Evolutionary conservation across 2,329 filamentous ascomycete species (phyloP), one percentile per base, ranked within the genome.

Genomic region (Phialophora macrospora): DNA sequence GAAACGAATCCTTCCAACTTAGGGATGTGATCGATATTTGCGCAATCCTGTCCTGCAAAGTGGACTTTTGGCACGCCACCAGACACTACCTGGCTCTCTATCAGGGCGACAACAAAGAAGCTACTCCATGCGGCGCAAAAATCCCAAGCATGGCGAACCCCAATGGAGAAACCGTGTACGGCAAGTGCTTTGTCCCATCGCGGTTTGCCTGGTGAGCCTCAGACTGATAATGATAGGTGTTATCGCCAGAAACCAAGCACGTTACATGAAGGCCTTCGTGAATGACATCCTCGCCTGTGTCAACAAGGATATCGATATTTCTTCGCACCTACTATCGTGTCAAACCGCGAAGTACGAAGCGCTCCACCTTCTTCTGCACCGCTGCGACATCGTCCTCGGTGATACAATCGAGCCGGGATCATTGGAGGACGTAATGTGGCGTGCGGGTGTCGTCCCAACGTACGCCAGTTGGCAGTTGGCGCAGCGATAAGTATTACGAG

Each of bases 211-310:
- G 26, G 2, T 11, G 20, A 32, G 52, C 14, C 14, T 17, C 7
- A 11, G 9, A 24, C 9, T 22, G 17, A 24, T 20, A 20, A 20
- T 28, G 26, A 28, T 22, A 55, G 52, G 34, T 9, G 52, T 17
- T 4, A 34, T n/a, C 17, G 28, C 5, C 17, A 22, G 28, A 20
- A 38, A 7, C 2, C 28, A 55, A 9, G 2, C 9, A 8, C 24
- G 28, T 8, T 55, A 32, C 32, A 17, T 55, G 28, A 32, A n/a
- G 5, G 20, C 55, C 3, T 57, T 57, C 55, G 20, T 57, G n/a
- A 24, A 38, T 6, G 38, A 57, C 11, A 34, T 57, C 17, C 38
- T 24, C 32, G 7, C 12, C 20, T 57, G 55, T 22, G n/a, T 57
- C 20, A 28, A n/a, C 2, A 6, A 55, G 32, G 52, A 22, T 20